Evolutionary conservation across 305 asterid species (phyloP).

Genomic region (Solanum hybrid): DNA sequence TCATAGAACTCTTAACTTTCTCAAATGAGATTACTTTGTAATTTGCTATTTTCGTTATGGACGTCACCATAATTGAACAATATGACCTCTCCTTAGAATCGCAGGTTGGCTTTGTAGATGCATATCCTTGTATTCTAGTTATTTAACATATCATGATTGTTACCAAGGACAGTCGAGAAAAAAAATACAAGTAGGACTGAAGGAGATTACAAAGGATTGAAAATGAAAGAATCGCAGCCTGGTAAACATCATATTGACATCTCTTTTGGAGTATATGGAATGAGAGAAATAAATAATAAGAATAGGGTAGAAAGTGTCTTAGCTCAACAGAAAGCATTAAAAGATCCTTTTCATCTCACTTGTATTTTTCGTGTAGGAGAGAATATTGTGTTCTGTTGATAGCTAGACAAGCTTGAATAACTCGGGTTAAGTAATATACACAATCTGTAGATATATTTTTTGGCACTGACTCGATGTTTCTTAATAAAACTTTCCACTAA

Average conservation of each 20-base stretch:
- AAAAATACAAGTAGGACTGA: background rate
- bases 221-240: background rate
- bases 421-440: background rate
- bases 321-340: background rate
- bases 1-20: background rate
- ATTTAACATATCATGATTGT: background rate
- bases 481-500: background rate
- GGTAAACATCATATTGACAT: background rate
- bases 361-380: background rate
- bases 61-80: background rate
- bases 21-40: background rate
- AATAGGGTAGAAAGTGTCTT: background rate
- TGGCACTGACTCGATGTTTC: background rate
- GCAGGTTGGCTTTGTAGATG: background rate
- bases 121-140: background rate
- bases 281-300: background rate
- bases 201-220: background rate
- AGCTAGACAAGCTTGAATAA: background rate
- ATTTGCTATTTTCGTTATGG: background rate
- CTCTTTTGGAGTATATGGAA: background rate
- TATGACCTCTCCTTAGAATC: background rate
- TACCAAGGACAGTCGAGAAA: background rate
- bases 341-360: background rate
- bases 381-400: background rate
- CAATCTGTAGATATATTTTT: background rate